Evolutionary conservation across 2,329 filamentous ascomycete species (phyloP).

Genomic region (Metarhizium anisopliae): DNA sequence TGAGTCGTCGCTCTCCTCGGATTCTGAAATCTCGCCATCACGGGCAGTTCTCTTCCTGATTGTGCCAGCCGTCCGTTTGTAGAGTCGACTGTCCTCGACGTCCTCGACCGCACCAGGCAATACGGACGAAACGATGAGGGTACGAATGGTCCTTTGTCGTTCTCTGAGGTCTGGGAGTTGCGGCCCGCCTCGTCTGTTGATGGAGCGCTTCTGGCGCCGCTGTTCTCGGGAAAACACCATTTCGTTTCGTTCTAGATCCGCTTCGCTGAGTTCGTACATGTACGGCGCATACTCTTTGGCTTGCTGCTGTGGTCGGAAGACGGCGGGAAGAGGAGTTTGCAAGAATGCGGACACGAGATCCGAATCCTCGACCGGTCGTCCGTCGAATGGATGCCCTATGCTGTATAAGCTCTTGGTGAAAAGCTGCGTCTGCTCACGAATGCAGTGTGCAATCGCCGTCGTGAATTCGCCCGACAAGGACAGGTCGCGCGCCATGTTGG

Average conservation of each 20-base stretch:
- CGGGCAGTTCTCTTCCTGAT: slow-evolving; percentile 44
- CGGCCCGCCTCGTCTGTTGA: slow-evolving; percentile 86
- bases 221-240: slow-evolving; percentile 90
- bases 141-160: slow-evolving; percentile 84
- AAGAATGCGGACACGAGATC: slow-evolving; percentile 82
- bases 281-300: slow-evolving; percentile 93
- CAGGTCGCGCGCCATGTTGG: slow-evolving; percentile 80
- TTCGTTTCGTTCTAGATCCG: slow-evolving; percentile 83
- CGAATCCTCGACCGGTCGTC: slow-evolving; percentile 82
- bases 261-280: slow-evolving; percentile 86
- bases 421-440: slow-evolving; percentile 89
- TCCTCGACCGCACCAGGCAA: slow-evolving; percentile 75
- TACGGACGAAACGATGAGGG: slow-evolving; percentile 83
- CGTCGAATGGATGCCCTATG: slow-evolving; percentile 89
- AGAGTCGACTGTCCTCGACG: slow-evolving; percentile 78
- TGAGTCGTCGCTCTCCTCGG: slow-evolving; percentile 86
- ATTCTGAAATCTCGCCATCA: slow-evolving; percentile 72
- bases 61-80: slow-evolving; percentile 62
- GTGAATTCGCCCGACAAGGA: slow-evolving; percentile 92
- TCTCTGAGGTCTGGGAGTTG: slow-evolving; percentile 95
- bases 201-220: slow-evolving; percentile 85
- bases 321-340: slow-evolving; percentile 68
- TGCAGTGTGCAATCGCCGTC: slow-evolving; percentile 94
- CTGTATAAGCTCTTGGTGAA: slow-evolving; percentile 92
- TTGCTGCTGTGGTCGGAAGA: slow-evolving; percentile 84